A percentile compares a stretch with the other conserved stretches of the same genome.
Evolutionary conservation across 1,139 yeast species (phyloP).

Genomic region (Scheffersomyces parashehatae): DNA sequence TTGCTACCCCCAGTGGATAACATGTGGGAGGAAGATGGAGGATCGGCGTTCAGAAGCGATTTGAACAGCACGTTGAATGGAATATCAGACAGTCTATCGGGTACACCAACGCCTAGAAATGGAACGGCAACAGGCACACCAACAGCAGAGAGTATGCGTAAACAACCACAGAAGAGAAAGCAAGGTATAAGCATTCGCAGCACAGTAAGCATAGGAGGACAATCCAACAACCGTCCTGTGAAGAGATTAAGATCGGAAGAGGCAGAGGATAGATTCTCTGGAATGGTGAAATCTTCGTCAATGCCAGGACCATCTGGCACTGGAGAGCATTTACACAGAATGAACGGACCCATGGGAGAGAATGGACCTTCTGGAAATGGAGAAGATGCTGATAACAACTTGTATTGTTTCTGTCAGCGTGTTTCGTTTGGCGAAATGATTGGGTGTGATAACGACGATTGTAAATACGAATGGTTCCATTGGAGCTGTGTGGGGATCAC

Average conservation of each 20-base stretch:
- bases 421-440: constrained; percentile 91
- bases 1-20: constrained; percentile 59
- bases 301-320: constrained; percentile 6
- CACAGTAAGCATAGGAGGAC: constrained; percentile 3
- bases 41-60: constrained; percentile 2
- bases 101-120: constrained; percentile 33
- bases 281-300: constrained; percentile 6
- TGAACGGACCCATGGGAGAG: constrained; percentile 3
- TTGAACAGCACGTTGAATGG: constrained; percentile 16
- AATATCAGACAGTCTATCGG: constrained; percentile 26
- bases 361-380: constrained; percentile 22
- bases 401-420: constrained; percentile 82
- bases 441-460: constrained; percentile 83
- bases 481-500: constrained; percentile 81
- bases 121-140: constrained; percentile 20
- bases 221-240: constrained; percentile 18
- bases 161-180: constrained; percentile 30
- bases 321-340: neutral
- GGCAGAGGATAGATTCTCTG: constrained; percentile 12
- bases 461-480: constrained; percentile 87
- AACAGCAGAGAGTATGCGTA: constrained; percentile 19
- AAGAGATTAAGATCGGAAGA: constrained; percentile 29
- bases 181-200: constrained; percentile 18
- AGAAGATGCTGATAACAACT: constrained; percentile 64
- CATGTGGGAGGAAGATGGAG: constrained; percentile 14